Base-by-base conservation (phyloP, 2,329 filamentous ascomycete genomes). In the Curvularia sp. region DNA sequence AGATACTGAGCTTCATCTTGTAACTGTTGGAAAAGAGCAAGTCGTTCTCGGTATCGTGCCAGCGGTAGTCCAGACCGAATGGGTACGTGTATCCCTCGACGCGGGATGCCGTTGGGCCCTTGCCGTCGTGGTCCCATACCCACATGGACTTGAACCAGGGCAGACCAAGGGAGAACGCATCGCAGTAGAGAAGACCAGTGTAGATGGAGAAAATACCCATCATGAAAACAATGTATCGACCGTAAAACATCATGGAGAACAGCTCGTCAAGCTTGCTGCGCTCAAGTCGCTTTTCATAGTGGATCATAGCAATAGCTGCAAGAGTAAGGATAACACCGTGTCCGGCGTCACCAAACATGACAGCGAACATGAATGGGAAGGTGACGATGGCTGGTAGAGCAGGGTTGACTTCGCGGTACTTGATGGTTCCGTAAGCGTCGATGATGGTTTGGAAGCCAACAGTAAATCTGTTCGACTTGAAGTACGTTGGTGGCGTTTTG, bases 1-100 rank as follows among this genome's bases (percentile, higher is more conserved):
- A 87, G 75, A 99, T 97, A 82, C 92, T 96, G 81, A 99, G 91
- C 85, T 99, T 99, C 95, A 99, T 99, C 88, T 99, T 99, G 86
- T 95, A 96, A 79, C 91, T 96, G 89, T 99, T 99, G 77, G 88
- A 90, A 82, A 99, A 99, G 49, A 99, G 86, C 20, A 99, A 85
- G 61, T 96, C 90, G 72, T 99, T 99, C 72, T 98, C 94, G 12
- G 93, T 90, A 60, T 90, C 93, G 77, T 99, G 96, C 95, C 95
- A 99, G 73, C 89, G 91, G 88, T 89, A 97, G 75, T 99, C 95
- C 60, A 99, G 81, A 67, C 95, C 95, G 74, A 99, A 97, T 15
- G 96, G 94, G 77, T 97, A 99, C 51, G 93, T 89, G 79, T 97
- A 93, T 58, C 85, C 85, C 48, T 87, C 81, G 57, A 96, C 75